Percentiles rank a stretch among this genome's conserved stretches.
These are phyloP conservation scores for Fragaria ananassa DNA, from an alignment of 306 rosid genomes.

Conservation along the genomic window DNA sequence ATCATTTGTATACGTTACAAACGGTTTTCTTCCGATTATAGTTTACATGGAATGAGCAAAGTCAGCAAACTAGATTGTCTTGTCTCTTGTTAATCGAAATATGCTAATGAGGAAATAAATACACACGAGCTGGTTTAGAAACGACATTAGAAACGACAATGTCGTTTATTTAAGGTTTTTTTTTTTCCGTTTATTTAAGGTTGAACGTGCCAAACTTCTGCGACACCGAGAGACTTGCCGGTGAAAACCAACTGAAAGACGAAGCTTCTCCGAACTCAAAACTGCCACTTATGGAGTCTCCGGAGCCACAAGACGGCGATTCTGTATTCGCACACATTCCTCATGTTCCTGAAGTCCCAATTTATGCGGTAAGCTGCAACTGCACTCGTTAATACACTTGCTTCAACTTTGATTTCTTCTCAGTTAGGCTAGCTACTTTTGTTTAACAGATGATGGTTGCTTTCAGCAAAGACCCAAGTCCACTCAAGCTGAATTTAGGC, in stretches of 20 bases:
- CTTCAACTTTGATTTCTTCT: neutral
- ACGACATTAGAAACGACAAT: too few relatives aligned
- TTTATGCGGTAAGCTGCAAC: constrained; percentile 59
- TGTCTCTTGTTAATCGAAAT: too few relatives aligned
- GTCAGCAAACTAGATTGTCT: too few relatives aligned
- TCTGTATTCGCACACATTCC: constrained; percentile 60
- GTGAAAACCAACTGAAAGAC: neutral
- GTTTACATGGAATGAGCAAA: too few relatives aligned
- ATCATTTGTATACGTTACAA: too few relatives aligned
- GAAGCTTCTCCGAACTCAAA: neutral
- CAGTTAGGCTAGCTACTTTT: neutral
- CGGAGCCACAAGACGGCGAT: constrained; percentile 18
- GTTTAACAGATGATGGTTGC: constrained; percentile 60
- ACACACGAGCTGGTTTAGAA: too few relatives aligned
- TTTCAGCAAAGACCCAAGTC: constrained; percentile 73
- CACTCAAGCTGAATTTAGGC: constrained; percentile 80
- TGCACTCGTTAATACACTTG: neutral
- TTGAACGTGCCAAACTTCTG: too few relatives aligned
- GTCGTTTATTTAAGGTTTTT: neutral
- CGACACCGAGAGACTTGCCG: neutral
- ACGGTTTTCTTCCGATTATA: too few relatives aligned
- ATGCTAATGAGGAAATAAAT: too few relatives aligned
- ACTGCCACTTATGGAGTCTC: neutral
- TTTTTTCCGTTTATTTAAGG: neutral
- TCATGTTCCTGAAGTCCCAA: constrained; percentile 81